These are phyloP conservation scores for Spergularia bocconei DNA, from an alignment of 148 eudicot genomes.

Conservation along the genomic window DNA sequence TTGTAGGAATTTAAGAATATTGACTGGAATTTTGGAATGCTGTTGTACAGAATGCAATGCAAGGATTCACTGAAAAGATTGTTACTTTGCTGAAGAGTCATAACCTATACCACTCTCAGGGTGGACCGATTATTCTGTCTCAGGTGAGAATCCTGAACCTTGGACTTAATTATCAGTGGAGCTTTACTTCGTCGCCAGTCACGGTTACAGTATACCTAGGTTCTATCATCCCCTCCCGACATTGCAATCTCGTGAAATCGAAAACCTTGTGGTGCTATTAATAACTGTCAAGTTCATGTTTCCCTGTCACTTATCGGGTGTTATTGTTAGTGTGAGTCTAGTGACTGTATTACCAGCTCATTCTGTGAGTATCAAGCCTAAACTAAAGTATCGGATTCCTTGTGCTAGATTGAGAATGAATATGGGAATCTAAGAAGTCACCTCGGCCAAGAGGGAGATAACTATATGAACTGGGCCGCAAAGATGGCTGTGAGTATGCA, in stretches of 20 bases:
- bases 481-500: slow-evolving; percentile 67
- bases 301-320: too few species aligned
- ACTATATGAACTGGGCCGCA: slow-evolving; percentile 93
- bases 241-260: too few species aligned
- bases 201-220: not conserved
- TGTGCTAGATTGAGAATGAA: slow-evolving; percentile 81
- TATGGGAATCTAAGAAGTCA: slow-evolving; percentile 50
- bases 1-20: not conserved
- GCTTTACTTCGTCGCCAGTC: not conserved
- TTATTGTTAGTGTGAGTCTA: too few species aligned
- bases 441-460: slow-evolving; percentile 59
- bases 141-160: slow-evolving; percentile 47
- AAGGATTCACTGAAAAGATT: slow-evolving; percentile 71
- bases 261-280: not conserved
- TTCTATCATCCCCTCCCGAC: not conserved
- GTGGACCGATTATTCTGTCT: slow-evolving; percentile 87
- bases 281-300: not conserved
- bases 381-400: not conserved
- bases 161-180: not conserved
- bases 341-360: not conserved
- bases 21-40: slow-evolving; percentile 8
- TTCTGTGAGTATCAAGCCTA: not conserved
- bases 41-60: slow-evolving; percentile 64
- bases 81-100: slow-evolving; percentile 75
- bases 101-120: slow-evolving; percentile 75